Evolutionary conservation across 495 filamentous ascomycete genomes (phyloP).

Genomic region (Apiosordaria backusii): DNA sequence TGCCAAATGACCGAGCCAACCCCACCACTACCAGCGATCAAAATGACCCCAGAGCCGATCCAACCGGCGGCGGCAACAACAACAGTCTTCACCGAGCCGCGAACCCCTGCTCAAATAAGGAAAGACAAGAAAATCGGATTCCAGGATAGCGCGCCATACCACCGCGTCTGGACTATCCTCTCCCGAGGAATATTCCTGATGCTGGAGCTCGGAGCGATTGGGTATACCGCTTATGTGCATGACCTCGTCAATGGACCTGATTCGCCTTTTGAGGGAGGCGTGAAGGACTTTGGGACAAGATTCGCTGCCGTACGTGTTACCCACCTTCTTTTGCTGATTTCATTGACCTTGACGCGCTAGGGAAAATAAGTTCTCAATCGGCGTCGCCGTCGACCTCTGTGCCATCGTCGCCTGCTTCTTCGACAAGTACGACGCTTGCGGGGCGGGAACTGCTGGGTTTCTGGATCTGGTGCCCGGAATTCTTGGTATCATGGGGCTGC

Average conservation of each 20-base stretch:
- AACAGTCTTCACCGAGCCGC: background rate
- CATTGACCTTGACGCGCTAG: background rate
- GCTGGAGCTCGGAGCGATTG: background rate
- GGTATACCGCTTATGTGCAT: background rate
- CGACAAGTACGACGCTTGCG: background rate
- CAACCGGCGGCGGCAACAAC: background rate
- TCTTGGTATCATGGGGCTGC: background rate
- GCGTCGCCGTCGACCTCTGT: background rate
- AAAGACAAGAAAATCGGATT: background rate
- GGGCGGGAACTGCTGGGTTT: background rate
- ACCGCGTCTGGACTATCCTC: background rate
- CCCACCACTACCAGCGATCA: background rate
- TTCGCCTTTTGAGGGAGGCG: background rate
- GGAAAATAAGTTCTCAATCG: background rate
- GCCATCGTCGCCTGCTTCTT: background rate
- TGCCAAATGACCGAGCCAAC: too few species aligned
- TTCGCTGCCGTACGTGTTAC: background rate
- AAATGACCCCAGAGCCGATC: background rate
- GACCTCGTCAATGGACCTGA: background rate
- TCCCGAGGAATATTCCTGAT: background rate
- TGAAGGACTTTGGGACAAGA: background rate
- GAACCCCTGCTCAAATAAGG: background rate
- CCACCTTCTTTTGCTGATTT: background rate
- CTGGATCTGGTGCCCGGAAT: background rate
- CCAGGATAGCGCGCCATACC: background rate